These are phyloP conservation scores for Boletus barrowsii DNA, from an alignment of 768 basidiomycete genomes.

Conservation along the genomic window DNA sequence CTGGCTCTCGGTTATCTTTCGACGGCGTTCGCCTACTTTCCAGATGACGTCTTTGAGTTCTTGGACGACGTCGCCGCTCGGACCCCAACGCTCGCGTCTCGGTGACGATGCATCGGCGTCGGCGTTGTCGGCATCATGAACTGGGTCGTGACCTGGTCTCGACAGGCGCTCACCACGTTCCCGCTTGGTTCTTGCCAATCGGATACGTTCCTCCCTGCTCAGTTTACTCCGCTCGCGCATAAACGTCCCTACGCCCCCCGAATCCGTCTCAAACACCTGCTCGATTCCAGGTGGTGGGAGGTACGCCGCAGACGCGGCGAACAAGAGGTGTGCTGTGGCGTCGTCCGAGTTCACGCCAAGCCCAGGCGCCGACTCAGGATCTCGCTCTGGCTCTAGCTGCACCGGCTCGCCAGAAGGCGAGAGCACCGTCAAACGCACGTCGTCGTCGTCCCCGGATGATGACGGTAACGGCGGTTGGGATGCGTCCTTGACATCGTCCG, in stretches of 20 bases:
- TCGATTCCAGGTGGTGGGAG: conserved; percentile 68
- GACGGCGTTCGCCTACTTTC: conserved; percentile 73
- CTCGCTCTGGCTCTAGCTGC: conserved; percentile 1
- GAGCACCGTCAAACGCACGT: conserved; percentile 6
- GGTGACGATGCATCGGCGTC: conserved; percentile 7
- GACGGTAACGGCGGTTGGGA: neutral
- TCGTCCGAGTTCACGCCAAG: conserved; percentile 40
- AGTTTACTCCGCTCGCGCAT: conserved; percentile 61
- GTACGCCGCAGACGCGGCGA: conserved; percentile 48
- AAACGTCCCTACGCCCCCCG: conserved; percentile 35
- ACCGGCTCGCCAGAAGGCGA: conserved; percentile 27
- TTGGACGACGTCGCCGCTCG: conserved; percentile 76
- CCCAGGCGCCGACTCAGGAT: neutral
- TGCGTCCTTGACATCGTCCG: neutral
- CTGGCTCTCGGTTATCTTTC: conserved; percentile 42
- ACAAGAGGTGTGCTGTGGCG: conserved; percentile 52
- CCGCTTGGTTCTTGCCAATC: conserved; percentile 43
- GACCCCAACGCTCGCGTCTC: conserved; percentile 57
- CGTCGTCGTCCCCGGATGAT: neutral
- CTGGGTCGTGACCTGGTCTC: neutral
- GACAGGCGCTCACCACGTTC: conserved; percentile 25
- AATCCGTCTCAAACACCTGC: conserved; percentile 79
- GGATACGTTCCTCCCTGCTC: conserved; percentile 73
- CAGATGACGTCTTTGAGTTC: conserved; percentile 85
- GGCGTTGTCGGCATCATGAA: conserved; percentile 6